A percentile compares a stretch with the other conserved stretches of the same genome.
These are phyloP conservation scores for Leishmania gerbilli DNA, from an alignment of 208 protist genomes.

Conservation along the genomic window DNA sequence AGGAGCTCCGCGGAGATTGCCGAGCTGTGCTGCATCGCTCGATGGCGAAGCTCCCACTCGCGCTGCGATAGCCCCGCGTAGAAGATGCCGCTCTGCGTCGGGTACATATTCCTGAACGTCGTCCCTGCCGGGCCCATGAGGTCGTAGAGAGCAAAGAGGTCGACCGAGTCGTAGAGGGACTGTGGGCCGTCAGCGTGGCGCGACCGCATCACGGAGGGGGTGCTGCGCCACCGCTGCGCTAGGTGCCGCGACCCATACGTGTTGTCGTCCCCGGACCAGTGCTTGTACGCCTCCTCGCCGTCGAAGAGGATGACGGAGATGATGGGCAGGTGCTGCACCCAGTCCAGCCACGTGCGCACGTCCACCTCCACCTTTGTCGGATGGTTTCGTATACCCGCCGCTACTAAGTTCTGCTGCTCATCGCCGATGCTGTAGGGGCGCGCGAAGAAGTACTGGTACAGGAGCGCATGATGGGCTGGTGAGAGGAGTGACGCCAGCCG, in stretches of 20 bases:
- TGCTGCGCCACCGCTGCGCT: conserved; percentile 44
- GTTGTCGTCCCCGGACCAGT: conserved; percentile 85
- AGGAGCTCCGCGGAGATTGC: conserved; percentile 26
- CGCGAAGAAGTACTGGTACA: conserved; percentile 45
- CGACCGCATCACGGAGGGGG: conserved; percentile 10
- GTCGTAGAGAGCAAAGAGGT: conserved; percentile 87
- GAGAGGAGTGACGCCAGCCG: conserved; percentile 37
- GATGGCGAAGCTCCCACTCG: conserved; percentile 30
- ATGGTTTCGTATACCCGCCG: not conserved
- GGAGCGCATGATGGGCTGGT: conserved; percentile 40
- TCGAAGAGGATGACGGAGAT: conserved; percentile 92
- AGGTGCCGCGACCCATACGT: conserved; percentile 93
- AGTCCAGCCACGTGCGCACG: conserved; percentile 41
- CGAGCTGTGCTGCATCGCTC: conserved; percentile 17
- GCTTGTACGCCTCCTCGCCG: conserved; percentile 92
- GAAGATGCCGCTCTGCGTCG: conserved; percentile 52
- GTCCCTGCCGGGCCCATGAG: conserved; percentile 68
- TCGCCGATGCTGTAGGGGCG: conserved; percentile 17
- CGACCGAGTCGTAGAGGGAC: conserved; percentile 45
- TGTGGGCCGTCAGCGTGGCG: conserved; percentile 36
- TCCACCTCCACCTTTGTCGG: conserved; percentile 12
- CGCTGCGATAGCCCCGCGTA: conserved; percentile 41
- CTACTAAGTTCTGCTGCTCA: not conserved
- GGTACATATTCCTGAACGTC: conserved; percentile 66
- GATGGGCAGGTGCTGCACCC: conserved; percentile 45